phyloP scores from a whole-genome alignment of 441 rosid genomes.

The Lepidium campestre region DNA sequence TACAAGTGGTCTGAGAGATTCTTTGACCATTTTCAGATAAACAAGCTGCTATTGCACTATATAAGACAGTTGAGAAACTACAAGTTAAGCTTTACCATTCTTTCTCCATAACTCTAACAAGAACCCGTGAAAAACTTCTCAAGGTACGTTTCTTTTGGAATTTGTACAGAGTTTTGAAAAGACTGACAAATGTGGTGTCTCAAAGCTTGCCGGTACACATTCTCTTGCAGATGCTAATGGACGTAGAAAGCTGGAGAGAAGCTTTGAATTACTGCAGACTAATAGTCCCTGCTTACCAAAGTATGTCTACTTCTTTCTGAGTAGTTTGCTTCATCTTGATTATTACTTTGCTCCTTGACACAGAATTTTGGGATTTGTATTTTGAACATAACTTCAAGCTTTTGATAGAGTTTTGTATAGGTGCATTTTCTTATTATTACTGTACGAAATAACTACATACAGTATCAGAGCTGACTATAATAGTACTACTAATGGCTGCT shows the following conservation, averaged over 20 bases:
- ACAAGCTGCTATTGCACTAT: conserved; percentile 38
- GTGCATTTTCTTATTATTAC: background rate
- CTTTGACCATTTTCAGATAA: conserved; percentile 47
- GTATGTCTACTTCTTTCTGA: conserved; percentile 38
- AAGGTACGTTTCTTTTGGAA: conserved; percentile 46
- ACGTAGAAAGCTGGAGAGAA: conserved; percentile 69
- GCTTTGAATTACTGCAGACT: conserved; percentile 68
- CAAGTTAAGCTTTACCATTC: conserved; percentile 73
- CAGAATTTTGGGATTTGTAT: background rate
- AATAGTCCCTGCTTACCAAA: conserved; percentile 74
- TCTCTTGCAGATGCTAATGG: conserved; percentile 63
- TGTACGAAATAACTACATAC: background rate
- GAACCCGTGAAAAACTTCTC: conserved; percentile 72
- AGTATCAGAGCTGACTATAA: background rate
- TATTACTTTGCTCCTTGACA: background rate
- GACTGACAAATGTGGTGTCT: background rate
- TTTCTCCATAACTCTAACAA: conserved; percentile 62
- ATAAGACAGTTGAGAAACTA: conserved; percentile 58
- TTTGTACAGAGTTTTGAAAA: background rate
- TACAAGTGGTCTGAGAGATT: conserved; percentile 17
- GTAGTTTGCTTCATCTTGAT: background rate
- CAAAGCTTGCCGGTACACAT: conserved; percentile 7
- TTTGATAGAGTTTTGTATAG: background rate
- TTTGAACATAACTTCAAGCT: background rate
- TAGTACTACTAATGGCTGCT: background rate